Base-by-base conservation (phyloP, 2,329 filamentous ascomycete genomes). In the Hymenoscyphus scutula region DNA sequence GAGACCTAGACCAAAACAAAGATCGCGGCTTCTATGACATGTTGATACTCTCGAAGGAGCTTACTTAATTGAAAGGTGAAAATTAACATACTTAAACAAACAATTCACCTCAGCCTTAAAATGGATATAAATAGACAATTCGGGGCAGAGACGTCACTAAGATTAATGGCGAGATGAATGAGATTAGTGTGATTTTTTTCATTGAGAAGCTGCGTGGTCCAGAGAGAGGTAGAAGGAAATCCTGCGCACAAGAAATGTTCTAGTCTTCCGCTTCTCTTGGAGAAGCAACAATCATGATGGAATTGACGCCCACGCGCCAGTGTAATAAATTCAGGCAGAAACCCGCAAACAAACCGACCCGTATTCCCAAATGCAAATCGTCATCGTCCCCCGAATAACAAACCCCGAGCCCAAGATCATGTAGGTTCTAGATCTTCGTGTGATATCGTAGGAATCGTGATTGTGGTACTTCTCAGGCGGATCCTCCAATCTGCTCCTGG, bases 401-500 rank as follows among this genome's bases (percentile, higher is more conserved):
- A 25, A 8, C 45, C 45, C 19, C 45, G 45, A 51, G 7, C 45
- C 45, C 45, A 51, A 51, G 45, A 51, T 25, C 58, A 59, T 55
- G 5, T 55, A 19, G 37, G 3, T 19, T 54, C 53, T 55, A 53
- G 56, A 62, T 58, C 60, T 10, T 54, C 30, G 30, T 23, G 37
- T 27, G 59, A 62, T 19, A 45, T 41, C 17, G 41, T 58, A 38
- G 41, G 45, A 59, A 32, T 48, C 61, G 38, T 64, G 30, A 29
- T 59, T 15, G 32, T 48, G 29, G 27, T 30, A 25, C 32, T 30
- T 67, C 73, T 66, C 57, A 73, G 51, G 63, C 62, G 25, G 65
- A 78, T 65, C 93, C 94, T 64, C 95, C 95, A 65, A 98, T 95
- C 80, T 99, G 95, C 77, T 99, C 95, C 77, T 98, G 95, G 76